Evolutionary conservation across 352 stramenopile genomes (phyloP), one percentile per base, ranked within the genome.

Genomic region (Globisporangium lucens): DNA sequence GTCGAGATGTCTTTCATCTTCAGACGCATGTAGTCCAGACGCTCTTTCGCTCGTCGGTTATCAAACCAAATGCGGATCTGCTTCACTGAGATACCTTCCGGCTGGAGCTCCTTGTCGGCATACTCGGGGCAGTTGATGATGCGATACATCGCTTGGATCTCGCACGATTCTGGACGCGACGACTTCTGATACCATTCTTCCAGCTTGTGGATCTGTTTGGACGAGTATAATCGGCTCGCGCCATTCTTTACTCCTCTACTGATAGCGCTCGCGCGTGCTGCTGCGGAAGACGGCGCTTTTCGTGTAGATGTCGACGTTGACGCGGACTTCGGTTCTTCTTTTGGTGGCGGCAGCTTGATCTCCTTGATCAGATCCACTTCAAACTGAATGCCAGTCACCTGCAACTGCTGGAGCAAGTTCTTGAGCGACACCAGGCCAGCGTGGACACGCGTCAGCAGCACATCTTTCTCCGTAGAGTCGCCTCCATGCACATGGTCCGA

Each of bases 1-100:
- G 84, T 94, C 35, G 87, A 92, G 61, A 94, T 88, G 35, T 94
- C 83, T 66, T 95, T 95, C 87, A 95, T 95, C 75, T 95, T 94
- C 47, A 95, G 58, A 38, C 87, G 85, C 87, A 95, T 95, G 74
- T 95, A 95, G 63, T 95, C 87, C 15, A 95, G 67, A 3, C 85
- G 82, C 59, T 95, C 87, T 58, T 95, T 95, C 2, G 87, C 87
- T 20, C 87, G 83, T 2, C 87, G 83, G 63, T 95, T 95, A 65
- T 95, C 87, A 70, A 95, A 95, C 87, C 85, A 94, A 65, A 95
- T 94, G 52, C 85, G 87, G 27, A 94, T 95, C 67, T 93, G 87
- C 69, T 95, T 95, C 46, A 95, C 83, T 1, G 82, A 90, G 38
- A 95, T 95, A 43, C 87, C 87, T 66, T 95, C 87, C 4, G 87